Evolutionary conservation across 1,139 yeast species (phyloP).

Genomic region (Nadsonia starkeyi-henricii): DNA sequence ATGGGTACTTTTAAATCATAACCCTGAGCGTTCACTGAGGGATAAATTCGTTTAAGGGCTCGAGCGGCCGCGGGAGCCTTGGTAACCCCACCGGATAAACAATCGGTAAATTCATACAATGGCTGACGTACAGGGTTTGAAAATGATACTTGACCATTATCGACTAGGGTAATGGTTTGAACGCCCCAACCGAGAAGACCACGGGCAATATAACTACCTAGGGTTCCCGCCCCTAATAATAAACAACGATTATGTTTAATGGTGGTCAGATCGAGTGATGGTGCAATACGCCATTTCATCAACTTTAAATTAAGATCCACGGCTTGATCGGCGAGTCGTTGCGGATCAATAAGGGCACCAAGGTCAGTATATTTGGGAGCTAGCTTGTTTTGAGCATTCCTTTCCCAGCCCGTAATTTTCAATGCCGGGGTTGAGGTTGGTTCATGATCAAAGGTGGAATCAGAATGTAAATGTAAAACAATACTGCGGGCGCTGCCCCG

Average conservation of each 20-base stretch:
- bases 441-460: not conserved
- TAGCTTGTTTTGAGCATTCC: conserved; percentile 54
- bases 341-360: conserved; percentile 67
- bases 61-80: conserved; percentile 73
- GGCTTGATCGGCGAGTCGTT: conserved; percentile 74
- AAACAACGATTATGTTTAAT: conserved; percentile 50
- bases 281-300: conserved; percentile 96
- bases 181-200: conserved; percentile 92
- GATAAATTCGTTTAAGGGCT: conserved; percentile 58
- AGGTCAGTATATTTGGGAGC: conserved; percentile 76
- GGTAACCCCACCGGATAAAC: conserved; percentile 53
- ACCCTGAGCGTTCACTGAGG: conserved; percentile 57
- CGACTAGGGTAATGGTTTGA: conserved; percentile 69
- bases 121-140: conserved; percentile 96
- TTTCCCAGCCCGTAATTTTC: conserved; percentile 77
- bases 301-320: conserved; percentile 78
- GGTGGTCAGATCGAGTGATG: conserved; percentile 54
- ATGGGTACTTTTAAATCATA: conserved; percentile 66
- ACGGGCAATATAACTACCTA: conserved; percentile 84
- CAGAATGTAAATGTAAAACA: not conserved
- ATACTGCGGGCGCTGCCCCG: not conserved
- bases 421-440: not conserved
- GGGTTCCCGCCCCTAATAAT: conserved; percentile 89
- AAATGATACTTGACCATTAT: conserved; percentile 74
- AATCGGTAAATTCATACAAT: conserved; percentile 60